Evolutionary conservation across 208 protist species (phyloP), one percentile per base, ranked within the genome.

Genomic region (Porcisia hertigi): DNA sequence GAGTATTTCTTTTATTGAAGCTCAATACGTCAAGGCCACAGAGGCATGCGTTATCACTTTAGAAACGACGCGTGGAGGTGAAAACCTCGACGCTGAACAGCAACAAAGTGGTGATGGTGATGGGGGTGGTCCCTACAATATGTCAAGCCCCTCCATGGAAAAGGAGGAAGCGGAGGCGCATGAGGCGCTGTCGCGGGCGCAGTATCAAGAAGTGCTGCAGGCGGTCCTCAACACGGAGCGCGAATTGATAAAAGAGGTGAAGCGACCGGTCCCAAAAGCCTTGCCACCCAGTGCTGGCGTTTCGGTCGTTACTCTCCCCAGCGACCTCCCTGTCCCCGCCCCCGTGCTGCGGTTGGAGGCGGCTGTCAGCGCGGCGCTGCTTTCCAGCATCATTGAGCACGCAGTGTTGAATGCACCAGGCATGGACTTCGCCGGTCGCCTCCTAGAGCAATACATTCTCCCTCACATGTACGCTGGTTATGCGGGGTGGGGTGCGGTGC

Each of bases 401-500:
- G 83, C 84, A 63, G 82, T 75, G 52, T 16, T 58, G 9, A 63
- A 80, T 57, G 74, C 92, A 14, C 89, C 94, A 5, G 80, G 84
- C 30, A 88, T 93, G 71, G 39, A 62, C 20, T 93, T 90, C 74
- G 94, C 90, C 18, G 41, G 89, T 14, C 86, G 91, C 18, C 82
- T 96, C 30, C 87, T 89, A 43, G 76, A 73, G 25, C 82, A 85
- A 59, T 93, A 92, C 79, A 71, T 97, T 12, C 64, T 96, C 12
- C 94, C 94, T 9, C 90, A 95, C 82, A 41, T 97, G 34, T 97
- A 96, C 77, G 75, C 84, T 16, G 82, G 90, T 72, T 95, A 87
- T 83, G 52, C 74, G 23, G 58, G 76, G 16, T 85, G 82, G 64
- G 45, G 75, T 18, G 43, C 76, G 1, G 69, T 88, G 41, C 67